Evolutionary conservation across 2,329 filamentous ascomycete species (phyloP).

Genomic region (Coleophoma crateriformis): DNA sequence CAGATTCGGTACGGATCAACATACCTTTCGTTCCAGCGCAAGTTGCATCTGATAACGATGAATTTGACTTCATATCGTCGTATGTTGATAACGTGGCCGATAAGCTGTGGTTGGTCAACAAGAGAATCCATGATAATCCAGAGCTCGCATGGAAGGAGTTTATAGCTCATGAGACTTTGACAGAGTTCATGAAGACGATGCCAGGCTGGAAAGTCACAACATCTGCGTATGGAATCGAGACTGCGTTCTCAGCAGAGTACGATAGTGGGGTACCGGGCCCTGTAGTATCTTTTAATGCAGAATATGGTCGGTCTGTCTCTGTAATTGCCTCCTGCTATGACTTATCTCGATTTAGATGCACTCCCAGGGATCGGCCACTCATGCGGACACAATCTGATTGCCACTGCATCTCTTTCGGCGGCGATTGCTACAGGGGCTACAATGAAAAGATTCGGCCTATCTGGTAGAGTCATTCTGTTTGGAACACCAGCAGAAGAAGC

Average conservation of each 20-base stretch:
- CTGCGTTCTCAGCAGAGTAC: constrained; percentile 39
- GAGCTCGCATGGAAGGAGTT: constrained; percentile 44
- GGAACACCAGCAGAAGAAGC: constrained; percentile 6
- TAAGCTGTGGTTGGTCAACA: constrained; percentile 34
- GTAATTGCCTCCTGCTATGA: background rate
- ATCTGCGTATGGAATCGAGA: constrained; percentile 42
- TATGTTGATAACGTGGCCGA: background rate
- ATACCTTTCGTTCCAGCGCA: no score
- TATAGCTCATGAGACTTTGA: constrained; percentile 42
- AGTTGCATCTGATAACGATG: background rate
- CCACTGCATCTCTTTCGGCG: constrained; percentile 26
- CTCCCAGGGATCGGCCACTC: constrained; percentile 30
- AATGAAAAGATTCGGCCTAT: constrained; percentile 5
- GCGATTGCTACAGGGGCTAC: constrained; percentile 24
- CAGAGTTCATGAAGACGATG: constrained; percentile 31
- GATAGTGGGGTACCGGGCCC: constrained; percentile 35
- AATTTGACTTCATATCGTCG: background rate
- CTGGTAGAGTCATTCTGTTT: constrained; percentile 18
- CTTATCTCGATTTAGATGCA: constrained; percentile 29
- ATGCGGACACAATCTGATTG: constrained; percentile 34
- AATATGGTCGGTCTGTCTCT: constrained; percentile 32
- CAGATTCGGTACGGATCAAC: no score
- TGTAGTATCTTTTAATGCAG: constrained; percentile 33
- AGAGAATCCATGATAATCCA: constrained; percentile 37
- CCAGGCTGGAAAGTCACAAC: constrained; percentile 39